A percentile compares a stretch with the other conserved stretches of the same genome.
These are phyloP conservation scores for Colletotrichum sp. DNA, from an alignment of 2,329 filamentous ascomycete species.

Conservation along the genomic window DNA sequence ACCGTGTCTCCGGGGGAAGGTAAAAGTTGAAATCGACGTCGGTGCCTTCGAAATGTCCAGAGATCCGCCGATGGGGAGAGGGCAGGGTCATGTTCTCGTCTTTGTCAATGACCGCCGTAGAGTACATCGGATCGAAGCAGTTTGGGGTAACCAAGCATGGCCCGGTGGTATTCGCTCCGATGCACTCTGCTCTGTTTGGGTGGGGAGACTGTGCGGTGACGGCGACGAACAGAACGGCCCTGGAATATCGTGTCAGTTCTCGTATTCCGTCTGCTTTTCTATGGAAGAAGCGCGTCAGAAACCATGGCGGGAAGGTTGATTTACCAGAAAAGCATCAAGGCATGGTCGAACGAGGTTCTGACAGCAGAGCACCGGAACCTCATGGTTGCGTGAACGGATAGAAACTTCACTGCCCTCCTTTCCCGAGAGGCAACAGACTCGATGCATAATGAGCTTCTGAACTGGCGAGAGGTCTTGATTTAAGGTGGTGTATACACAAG, in stretches of 20 bases:
- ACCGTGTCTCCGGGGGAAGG: constrained; percentile 16
- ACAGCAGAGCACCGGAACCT: not conserved
- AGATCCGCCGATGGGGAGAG: constrained; percentile 18
- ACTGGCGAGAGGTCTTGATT: rapidly evolving
- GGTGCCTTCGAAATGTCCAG: constrained; percentile 23
- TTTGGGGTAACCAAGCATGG: not conserved
- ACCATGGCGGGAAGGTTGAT: not conserved
- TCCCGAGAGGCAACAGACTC: rapidly evolving
- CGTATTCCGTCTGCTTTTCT: rapidly evolving
- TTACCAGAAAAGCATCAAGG: not conserved
- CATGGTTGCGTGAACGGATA: not conserved
- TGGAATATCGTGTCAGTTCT: not conserved
- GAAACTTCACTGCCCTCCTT: not conserved
- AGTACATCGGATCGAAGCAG: not conserved
- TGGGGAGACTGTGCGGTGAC: not conserved
- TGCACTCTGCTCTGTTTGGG: not conserved
- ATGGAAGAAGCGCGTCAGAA: not conserved
- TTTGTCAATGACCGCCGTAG: not conserved
- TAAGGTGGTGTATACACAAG: rapidly evolving
- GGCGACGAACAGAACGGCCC: not conserved
- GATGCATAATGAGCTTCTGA: not conserved
- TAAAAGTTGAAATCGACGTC: constrained; percentile 26
- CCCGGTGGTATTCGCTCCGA: not conserved
- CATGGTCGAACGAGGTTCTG: not conserved
- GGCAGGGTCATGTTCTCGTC: not conserved